A percentile compares a stretch with the other conserved stretches of the same genome.
Conservation (phyloP, 257 asterid species). For the Handroanthus guayacan region DNA sequence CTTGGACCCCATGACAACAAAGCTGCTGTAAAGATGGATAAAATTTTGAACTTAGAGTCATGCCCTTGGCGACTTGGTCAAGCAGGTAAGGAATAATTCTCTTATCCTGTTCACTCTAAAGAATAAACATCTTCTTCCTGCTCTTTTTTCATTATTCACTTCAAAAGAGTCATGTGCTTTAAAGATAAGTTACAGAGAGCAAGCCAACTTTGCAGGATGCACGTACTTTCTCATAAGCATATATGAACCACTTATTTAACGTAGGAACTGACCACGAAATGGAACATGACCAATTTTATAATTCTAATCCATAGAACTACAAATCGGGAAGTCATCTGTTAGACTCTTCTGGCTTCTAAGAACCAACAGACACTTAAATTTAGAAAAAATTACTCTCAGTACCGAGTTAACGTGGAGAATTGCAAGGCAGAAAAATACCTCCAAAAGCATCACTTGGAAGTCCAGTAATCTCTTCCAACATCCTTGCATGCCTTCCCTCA, state of each 20-base stretch:
- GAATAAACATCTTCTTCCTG: no score
- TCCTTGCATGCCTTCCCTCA: constrained; percentile 66
- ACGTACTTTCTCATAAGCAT: no score
- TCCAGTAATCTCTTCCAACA: constrained; percentile 85
- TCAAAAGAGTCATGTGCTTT: background rate
- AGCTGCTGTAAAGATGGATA: background rate
- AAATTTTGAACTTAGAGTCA: background rate
- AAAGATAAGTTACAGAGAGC: background rate
- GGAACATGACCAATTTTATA: background rate
- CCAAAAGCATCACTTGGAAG: constrained; percentile 76
- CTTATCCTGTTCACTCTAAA: no score
- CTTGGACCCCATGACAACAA: background rate
- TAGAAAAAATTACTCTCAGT: background rate
- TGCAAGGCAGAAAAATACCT: constrained; percentile 49
- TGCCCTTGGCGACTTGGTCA: background rate
- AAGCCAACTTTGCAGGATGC: background rate
- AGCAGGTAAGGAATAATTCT: no score
- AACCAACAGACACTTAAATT: constrained; percentile 15
- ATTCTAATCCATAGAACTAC: no score
- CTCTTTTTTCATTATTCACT: background rate
- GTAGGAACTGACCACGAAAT: background rate
- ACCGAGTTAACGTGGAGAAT: constrained; percentile 14
- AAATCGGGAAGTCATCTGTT: background rate
- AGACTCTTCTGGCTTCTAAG: background rate
- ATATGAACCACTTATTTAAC: constrained; percentile 17